Percentiles rank a stretch among this genome's conserved stretches.
Conservation (phyloP, 2,329 filamentous ascomycete species). For the Phaeomoniella chlamydospora region DNA sequence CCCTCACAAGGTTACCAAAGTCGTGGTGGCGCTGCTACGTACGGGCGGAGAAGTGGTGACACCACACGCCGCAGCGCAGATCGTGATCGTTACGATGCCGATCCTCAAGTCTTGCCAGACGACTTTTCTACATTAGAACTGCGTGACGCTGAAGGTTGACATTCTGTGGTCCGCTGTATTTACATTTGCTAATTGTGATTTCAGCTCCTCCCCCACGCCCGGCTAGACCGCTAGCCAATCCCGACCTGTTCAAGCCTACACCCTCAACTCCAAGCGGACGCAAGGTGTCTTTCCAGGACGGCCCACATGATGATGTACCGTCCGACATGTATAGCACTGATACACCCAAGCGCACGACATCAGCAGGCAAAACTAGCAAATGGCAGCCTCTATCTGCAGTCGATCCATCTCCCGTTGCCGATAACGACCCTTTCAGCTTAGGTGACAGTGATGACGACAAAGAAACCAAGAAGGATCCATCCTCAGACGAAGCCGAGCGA, state of each 20-base stretch:
- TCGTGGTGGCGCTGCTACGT: conserved; percentile 19
- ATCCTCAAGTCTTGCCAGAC: conserved; percentile 77
- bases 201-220: conserved; percentile 38
- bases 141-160: conserved; percentile 43
- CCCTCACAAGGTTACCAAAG: conserved; percentile 18
- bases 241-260: conserved; percentile 64
- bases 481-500: conserved; percentile 30
- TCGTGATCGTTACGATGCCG: conserved; percentile 84
- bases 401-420: conserved; percentile 68
- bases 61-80: conserved; percentile 62
- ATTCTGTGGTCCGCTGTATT: neutral
- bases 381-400: conserved; percentile 89
- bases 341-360: conserved; percentile 38
- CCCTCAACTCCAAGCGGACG: conserved; percentile 33
- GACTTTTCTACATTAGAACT: conserved; percentile 62
- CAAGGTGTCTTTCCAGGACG: conserved; percentile 44
- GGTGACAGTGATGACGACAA: conserved; percentile 92
- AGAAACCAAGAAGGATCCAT: conserved; percentile 40
- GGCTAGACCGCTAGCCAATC: conserved; percentile 57
- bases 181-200: conserved; percentile 11
- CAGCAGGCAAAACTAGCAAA: conserved; percentile 61
- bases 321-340: conserved; percentile 56
- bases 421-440: conserved; percentile 92
- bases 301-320: conserved; percentile 60
- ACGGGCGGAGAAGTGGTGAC: conserved; percentile 43